Conservation (phyloP, 2,329 filamentous ascomycete genomes). For the Bipolaris bicolor region DNA sequence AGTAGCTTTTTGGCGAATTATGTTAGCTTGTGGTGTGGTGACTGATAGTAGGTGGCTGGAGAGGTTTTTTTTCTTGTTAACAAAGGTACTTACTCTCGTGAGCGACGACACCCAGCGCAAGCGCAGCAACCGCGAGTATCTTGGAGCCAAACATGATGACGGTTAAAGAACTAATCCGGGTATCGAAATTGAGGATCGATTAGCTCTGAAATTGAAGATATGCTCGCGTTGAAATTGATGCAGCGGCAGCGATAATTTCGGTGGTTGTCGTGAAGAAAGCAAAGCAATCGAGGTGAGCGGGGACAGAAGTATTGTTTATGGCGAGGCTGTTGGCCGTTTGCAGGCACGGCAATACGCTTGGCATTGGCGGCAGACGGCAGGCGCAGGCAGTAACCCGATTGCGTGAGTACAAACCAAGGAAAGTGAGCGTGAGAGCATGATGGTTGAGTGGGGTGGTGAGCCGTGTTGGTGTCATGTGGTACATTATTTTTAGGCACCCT, state of each 20-base stretch:
- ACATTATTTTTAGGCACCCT: slow-evolving; percentile 1
- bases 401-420: slow-evolving; percentile 1
- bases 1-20: slow-evolving; percentile 11
- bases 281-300: slow-evolving; percentile 7
- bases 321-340: slow-evolving; percentile 8
- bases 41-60: not conserved
- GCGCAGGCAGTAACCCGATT: slow-evolving; percentile 2
- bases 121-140: slow-evolving; percentile 28
- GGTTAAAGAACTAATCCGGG: slow-evolving; percentile 17
- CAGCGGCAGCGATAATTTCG: slow-evolving; percentile 30
- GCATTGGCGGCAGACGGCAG: slow-evolving; percentile 7
- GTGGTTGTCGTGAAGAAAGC: slow-evolving; percentile 7
- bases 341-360: slow-evolving; percentile 8
- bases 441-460: slow-evolving; percentile 5
- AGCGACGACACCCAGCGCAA: slow-evolving; percentile 29
- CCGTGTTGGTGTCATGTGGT: slow-evolving; percentile 13
- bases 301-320: slow-evolving; percentile 19
- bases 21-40: slow-evolving; percentile 14
- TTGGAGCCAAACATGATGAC: slow-evolving; percentile 38
- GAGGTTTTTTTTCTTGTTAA: not conserved
- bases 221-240: slow-evolving; percentile 30
- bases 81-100: slow-evolving; percentile 20
- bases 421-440: slow-evolving; percentile 23
- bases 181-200: slow-evolving; percentile 18
- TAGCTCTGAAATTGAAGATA: slow-evolving; percentile 30